A percentile compares a stretch with the other conserved stretches of the same genome.
Evolutionary conservation across 805 yeast genomes (phyloP).

Genomic region (Candida sphagnicola): DNA sequence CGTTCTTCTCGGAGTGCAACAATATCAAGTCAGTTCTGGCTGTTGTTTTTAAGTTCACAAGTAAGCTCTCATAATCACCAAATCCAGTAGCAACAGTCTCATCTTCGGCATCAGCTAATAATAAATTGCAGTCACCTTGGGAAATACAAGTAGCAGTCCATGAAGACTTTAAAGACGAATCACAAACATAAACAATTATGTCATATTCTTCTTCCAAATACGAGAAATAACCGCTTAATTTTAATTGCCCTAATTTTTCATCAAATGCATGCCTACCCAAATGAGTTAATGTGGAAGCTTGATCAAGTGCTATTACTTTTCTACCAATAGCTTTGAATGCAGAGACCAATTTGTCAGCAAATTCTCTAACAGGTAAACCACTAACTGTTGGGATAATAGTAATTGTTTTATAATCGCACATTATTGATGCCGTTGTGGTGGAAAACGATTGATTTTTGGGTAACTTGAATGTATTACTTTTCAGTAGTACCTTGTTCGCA

Average conservation of each 20-base stretch:
- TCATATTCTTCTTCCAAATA: slow-evolving; percentile 87
- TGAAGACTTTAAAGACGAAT: slow-evolving; percentile 71
- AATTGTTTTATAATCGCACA: slow-evolving; percentile 69
- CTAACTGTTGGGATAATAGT: slow-evolving; percentile 75
- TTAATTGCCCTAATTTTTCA: slow-evolving; percentile 70
- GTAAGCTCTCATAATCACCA: slow-evolving; percentile 81
- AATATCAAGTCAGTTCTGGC: slow-evolving; percentile 85
- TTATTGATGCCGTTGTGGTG: slow-evolving; percentile 22
- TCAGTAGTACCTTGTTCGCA: slow-evolving; percentile 48
- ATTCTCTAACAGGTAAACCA: slow-evolving; percentile 84
- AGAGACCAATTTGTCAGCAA: slow-evolving; percentile 68
- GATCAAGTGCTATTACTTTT: slow-evolving; percentile 75
- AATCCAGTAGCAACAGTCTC: slow-evolving; percentile 54
- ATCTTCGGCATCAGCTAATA: slow-evolving; percentile 79
- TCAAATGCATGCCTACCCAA: slow-evolving; percentile 93
- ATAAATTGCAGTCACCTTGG: slow-evolving; percentile 91
- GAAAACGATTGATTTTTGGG: slow-evolving; percentile 9
- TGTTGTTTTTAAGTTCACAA: slow-evolving; percentile 72
- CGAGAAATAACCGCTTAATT: slow-evolving; percentile 84
- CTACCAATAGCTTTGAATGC: slow-evolving; percentile 72
- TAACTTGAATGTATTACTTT: slow-evolving; percentile 8
- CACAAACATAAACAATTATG: slow-evolving; percentile 86
- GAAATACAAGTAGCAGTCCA: slow-evolving; percentile 94
- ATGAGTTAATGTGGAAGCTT: slow-evolving; percentile 72
- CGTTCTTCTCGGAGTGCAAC: slow-evolving; percentile 77